Base-by-base conservation (phyloP, 192 early-diverging fungal species). In the Coemansia sp. region DNA sequence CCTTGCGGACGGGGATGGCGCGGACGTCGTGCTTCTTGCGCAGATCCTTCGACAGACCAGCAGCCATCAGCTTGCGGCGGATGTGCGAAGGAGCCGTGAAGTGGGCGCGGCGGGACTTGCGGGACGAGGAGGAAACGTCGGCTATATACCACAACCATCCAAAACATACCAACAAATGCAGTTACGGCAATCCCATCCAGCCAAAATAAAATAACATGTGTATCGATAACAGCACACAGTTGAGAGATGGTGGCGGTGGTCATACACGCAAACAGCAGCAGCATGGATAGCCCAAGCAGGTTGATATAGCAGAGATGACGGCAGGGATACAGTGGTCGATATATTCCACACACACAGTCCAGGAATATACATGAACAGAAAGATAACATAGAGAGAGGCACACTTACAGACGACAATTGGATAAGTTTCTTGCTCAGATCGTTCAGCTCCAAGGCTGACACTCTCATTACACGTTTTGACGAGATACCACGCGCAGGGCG, bases 31-130 rank as follows among this genome's bases (percentile, higher is more conserved):
- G 86, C 90, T 98, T 95, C 82, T 95, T 93, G 72, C 93, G 88
- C 80, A 99, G 90, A 78, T 98, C 98, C 95, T 99, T 99, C 84
- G 92, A 93, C 84, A 99, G 90, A 77, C 89, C 76, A 74, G 98
- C 91, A 71, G 90, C 91, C 96, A 99, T 95, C 86, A 98, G 95
- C 88, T 91, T 93, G 84, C 95, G 90, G 75, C 97, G 91, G 80
- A 92, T 85, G 87, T 89, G 86, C 69, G 95, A 96, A 60, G 97
- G 93, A 68, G 97, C 98, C 71, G 93, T 85, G 90, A 99, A 98
- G 92, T 99, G 98, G 74, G 96, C 97, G 91, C 95, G 96, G 86
- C 96, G 90, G 86, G 86, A 87, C 90, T 95, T 95, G 85, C 95
- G 87, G 85, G 90, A 83, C 74, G 92, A 94, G 77, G 93, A 94